These are phyloP conservation scores for Lodderomyces margitis DNA, from an alignment of 1,139 yeast species.

Conservation along the genomic window DNA sequence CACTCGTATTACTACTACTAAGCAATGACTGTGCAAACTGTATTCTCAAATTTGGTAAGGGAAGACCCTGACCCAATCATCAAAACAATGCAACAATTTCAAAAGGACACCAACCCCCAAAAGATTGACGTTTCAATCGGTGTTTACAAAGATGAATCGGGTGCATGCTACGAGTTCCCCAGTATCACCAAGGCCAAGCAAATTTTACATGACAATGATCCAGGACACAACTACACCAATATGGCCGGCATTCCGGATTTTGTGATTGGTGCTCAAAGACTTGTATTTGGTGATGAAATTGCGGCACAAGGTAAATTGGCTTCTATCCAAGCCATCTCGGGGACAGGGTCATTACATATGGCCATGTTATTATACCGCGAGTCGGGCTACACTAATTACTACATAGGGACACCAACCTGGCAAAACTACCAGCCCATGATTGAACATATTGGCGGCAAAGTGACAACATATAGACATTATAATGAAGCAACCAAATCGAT, in stretches of 20 bases:
- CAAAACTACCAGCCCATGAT: slow-evolving; percentile 40
- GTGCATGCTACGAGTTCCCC: slow-evolving; percentile 38
- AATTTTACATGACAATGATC: slow-evolving; percentile 30
- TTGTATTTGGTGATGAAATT: slow-evolving; percentile 32
- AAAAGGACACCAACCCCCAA: slow-evolving; percentile 26
- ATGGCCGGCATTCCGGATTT: slow-evolving; percentile 45
- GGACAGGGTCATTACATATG: slow-evolving; percentile 45
- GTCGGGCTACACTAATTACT: slow-evolving; percentile 30
- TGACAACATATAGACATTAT: slow-evolving; percentile 32
- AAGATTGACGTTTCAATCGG: slow-evolving; percentile 46
- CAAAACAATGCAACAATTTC: slow-evolving; percentile 26
- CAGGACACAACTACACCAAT: slow-evolving; percentile 45
- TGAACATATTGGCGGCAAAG: slow-evolving; percentile 28
- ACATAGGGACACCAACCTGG: slow-evolving; percentile 44
- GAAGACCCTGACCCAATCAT: slow-evolving; percentile 41
- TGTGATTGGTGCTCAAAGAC: slow-evolving; percentile 33
- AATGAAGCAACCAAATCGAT: slow-evolving; percentile 25
- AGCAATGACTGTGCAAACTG: slow-evolving; percentile 25
- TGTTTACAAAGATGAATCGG: slow-evolving; percentile 41
- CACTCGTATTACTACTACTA: no score
- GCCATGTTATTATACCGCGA: slow-evolving; percentile 30
- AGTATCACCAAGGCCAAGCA: slow-evolving; percentile 37
- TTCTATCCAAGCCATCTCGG: slow-evolving; percentile 43
- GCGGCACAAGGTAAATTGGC: slow-evolving; percentile 29
- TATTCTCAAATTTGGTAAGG: slow-evolving; percentile 25